phyloP scores from a whole-genome alignment of 2,329 filamentous ascomycete genomes.

The Aspergillus fumigatiaffinis region DNA sequence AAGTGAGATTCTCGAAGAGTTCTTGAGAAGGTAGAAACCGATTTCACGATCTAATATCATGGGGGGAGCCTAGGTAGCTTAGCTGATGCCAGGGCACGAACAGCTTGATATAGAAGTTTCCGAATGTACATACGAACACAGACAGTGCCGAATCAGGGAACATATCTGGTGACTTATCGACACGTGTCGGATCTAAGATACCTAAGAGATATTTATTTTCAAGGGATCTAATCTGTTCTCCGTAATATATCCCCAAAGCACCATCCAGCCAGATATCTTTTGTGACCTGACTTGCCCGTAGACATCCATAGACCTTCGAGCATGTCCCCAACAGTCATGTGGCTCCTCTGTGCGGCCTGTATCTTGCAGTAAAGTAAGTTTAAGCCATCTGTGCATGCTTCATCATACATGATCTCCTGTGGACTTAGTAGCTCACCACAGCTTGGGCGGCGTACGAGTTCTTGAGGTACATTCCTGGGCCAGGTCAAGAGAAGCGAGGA shows the following conservation, averaged over 20 bases:
- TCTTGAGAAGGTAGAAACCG: no score
- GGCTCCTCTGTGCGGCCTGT: neutral
- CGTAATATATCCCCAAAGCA: neutral
- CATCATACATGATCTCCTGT: neutral
- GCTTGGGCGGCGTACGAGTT: neutral
- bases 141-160: no score
- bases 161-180: neutral
- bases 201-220: neutral
- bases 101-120: no score
- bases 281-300: neutral
- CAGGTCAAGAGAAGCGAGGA: neutral
- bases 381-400: no score
- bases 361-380: neutral
- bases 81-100: no score
- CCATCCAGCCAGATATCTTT: neutral
- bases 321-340: neutral
- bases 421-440: neutral
- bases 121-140: neutral
- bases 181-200: neutral
- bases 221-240: neutral
- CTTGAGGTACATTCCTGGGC: neutral
- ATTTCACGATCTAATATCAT: no score
- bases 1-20: no score
- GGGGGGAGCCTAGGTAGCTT: no score
- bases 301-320: neutral